Conservation (phyloP, 2,329 filamentous ascomycete genomes). For the Cadophora sp. region DNA sequence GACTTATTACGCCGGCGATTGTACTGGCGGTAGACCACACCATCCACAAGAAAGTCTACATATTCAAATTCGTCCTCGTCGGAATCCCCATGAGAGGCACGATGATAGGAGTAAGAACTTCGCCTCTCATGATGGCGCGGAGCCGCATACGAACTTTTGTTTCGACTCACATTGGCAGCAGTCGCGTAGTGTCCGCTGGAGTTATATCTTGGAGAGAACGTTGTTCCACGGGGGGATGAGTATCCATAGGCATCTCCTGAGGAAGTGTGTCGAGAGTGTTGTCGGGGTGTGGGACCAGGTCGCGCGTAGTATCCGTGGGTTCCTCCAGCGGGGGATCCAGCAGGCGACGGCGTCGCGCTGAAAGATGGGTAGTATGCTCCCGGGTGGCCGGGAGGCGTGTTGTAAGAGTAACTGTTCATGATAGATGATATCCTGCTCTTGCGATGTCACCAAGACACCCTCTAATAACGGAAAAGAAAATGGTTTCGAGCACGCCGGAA, state of each 20-base stretch:
- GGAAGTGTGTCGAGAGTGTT: constrained; percentile 44
- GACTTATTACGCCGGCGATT: constrained; percentile 39
- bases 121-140: constrained; percentile 42
- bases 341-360: constrained; percentile 45
- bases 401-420: constrained; percentile 44
- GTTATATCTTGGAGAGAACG: constrained; percentile 47
- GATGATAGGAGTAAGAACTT: constrained; percentile 45
- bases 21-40: constrained; percentile 39
- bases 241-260: constrained; percentile 43
- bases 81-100: constrained; percentile 47
- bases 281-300: constrained; percentile 40
- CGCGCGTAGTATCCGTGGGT: constrained; percentile 42
- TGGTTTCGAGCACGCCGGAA: constrained; percentile 36
- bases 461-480: constrained; percentile 35
- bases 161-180: constrained; percentile 49
- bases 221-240: constrained; percentile 31
- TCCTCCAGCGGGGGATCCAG: constrained; percentile 44
- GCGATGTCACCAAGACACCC: constrained; percentile 40
- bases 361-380: constrained; percentile 43
- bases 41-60: constrained; percentile 43
- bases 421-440: constrained; percentile 43
- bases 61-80: constrained; percentile 47
- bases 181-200: constrained; percentile 47
- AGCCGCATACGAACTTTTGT: constrained; percentile 45
- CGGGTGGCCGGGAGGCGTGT: constrained; percentile 41